Evolutionary conservation across 2,329 filamentous ascomycete genomes (phyloP).

Genomic region (Epichloe hybrida): DNA sequence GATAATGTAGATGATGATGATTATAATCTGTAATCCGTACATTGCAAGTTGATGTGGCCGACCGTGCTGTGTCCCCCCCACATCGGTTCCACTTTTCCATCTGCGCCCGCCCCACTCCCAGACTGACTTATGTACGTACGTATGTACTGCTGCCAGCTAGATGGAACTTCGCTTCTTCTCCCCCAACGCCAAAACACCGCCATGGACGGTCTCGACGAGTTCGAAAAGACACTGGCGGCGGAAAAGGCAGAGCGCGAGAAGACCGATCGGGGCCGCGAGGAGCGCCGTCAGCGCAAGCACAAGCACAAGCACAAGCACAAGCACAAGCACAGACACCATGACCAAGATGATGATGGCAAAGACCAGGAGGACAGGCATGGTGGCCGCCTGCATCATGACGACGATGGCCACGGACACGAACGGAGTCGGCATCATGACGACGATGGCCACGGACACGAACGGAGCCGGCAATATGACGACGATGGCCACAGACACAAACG

Average conservation of each 20-base stretch:
- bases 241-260: conserved; percentile 43
- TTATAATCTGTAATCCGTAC: too few relatives aligned
- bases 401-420: too few relatives aligned
- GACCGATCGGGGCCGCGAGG: conserved; percentile 26
- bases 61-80: too few relatives aligned
- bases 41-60: too few relatives aligned
- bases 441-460: too few relatives aligned
- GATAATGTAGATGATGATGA: too few relatives aligned
- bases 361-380: conserved; percentile 17
- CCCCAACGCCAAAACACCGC: conserved; percentile 22
- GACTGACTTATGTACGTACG: too few relatives aligned
- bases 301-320: conserved; percentile 35
- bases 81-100: too few relatives aligned
- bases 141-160: too few relatives aligned
- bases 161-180: too few relatives aligned
- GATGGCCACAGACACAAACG: conserved; percentile 49
- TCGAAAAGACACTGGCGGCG: conserved; percentile 62
- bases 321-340: conserved; percentile 29
- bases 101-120: too few relatives aligned
- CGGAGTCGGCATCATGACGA: too few relatives aligned
- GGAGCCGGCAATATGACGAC: conserved; percentile 18
- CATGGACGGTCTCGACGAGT: conserved; percentile 52
- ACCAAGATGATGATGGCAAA: conserved; percentile 19
- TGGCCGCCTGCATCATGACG: conserved; percentile 8
- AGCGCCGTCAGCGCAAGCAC: conserved; percentile 29